These are phyloP conservation scores for Teratosphaeriaceae sp. DNA, from an alignment of 2,329 filamentous ascomycete genomes.

Conservation along the genomic window DNA sequence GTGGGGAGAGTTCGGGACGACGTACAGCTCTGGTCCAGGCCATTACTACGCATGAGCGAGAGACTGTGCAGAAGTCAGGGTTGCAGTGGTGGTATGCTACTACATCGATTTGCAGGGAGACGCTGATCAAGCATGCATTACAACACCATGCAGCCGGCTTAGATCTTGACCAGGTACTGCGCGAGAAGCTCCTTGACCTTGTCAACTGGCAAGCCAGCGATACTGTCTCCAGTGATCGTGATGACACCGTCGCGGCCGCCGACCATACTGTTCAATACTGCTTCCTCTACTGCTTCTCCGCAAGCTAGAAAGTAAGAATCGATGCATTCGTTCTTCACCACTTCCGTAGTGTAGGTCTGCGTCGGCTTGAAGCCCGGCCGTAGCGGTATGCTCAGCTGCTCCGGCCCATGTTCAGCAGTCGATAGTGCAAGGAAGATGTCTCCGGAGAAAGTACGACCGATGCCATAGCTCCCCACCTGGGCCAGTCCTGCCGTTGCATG, in stretches of 20 bases:
- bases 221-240: conserved; percentile 44
- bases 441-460: conserved; percentile 51
- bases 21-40: conserved; percentile 23
- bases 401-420: conserved; percentile 37
- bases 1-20: conserved; percentile 58
- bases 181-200: conserved; percentile 43
- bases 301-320: conserved; percentile 56
- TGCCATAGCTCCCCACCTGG: conserved; percentile 54
- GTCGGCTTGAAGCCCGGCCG: conserved; percentile 27
- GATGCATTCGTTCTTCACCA: conserved; percentile 53
- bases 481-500: conserved; percentile 56
- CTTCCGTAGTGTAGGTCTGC: conserved; percentile 40
- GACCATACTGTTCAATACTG: conserved; percentile 58
- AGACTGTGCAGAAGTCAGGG: no score
- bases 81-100: no score
- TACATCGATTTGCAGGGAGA: no score
- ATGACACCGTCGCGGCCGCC: conserved; percentile 52
- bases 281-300: conserved; percentile 58
- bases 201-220: conserved; percentile 46
- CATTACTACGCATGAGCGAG: neutral
- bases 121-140: no score
- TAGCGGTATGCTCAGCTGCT: conserved; percentile 10
- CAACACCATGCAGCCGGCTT: no score
- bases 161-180: conserved; percentile 27
- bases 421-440: conserved; percentile 64